Evolutionary conservation across 192 early-diverging fungal genomes (phyloP).

Genomic region (Coemansia furcata): DNA sequence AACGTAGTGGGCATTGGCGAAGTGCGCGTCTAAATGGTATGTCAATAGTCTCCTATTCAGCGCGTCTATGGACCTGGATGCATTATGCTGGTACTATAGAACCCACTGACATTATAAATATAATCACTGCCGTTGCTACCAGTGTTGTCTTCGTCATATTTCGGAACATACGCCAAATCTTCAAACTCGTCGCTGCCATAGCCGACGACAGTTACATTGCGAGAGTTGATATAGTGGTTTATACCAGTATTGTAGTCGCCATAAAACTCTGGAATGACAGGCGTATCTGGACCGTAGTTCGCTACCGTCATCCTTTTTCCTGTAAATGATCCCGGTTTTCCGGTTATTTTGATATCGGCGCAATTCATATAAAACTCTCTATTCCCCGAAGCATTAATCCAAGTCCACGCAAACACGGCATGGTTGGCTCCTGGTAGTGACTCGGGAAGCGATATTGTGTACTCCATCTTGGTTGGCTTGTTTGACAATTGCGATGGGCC

Average conservation of each 20-base stretch:
- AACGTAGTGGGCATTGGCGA: not conserved
- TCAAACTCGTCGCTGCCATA: conserved; percentile 8
- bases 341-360: conserved; percentile 58
- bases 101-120: not conserved
- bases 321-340: conserved; percentile 21
- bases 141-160: not conserved
- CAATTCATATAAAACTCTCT: conserved; percentile 68
- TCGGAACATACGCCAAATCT: not conserved
- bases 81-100: not conserved
- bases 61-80: not conserved
- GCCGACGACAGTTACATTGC: conserved; percentile 15
- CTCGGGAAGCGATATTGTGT: conserved; percentile 29
- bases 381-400: conserved; percentile 63
- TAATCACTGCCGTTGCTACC: not conserved
- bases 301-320: conserved; percentile 31
- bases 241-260: conserved; percentile 12
- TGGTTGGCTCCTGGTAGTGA: conserved; percentile 25
- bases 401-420: conserved; percentile 58
- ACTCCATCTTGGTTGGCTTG: conserved; percentile 6
- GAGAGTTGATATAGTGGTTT: conserved; percentile 8
- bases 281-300: conserved; percentile 47
- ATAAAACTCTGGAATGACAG: conserved; percentile 29
- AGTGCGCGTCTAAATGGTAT: not conserved
- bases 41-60: not conserved
- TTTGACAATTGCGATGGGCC: conserved; percentile 11